These are phyloP conservation scores for Xylariales sp. DNA, from an alignment of 2,329 filamentous ascomycete genomes.

Conservation along the genomic window DNA sequence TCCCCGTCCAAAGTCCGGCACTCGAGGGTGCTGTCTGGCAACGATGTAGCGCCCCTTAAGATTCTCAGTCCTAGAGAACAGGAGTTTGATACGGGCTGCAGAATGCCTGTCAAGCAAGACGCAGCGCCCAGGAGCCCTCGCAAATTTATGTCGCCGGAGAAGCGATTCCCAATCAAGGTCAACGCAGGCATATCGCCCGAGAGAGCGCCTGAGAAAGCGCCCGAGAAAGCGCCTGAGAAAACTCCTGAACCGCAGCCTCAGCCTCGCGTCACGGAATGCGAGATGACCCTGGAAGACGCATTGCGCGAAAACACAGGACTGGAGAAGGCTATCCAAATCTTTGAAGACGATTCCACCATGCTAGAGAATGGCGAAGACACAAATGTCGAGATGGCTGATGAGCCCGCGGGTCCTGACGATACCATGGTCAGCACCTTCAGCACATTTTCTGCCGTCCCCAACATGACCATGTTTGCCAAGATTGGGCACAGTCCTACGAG, in stretches of 20 bases:
- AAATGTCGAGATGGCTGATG: slow-evolving; percentile 20
- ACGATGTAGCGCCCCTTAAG: slow-evolving; percentile 53
- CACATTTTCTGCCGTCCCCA: slow-evolving; percentile 83
- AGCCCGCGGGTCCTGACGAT: slow-evolving; percentile 58
- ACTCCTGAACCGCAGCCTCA: slow-evolving; percentile 10
- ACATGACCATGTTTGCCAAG: slow-evolving; percentile 78
- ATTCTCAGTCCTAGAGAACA: slow-evolving; percentile 35
- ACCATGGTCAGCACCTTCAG: slow-evolving; percentile 80
- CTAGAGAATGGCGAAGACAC: slow-evolving; percentile 24
- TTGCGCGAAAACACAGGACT: slow-evolving; percentile 52
- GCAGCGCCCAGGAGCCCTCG: slow-evolving; percentile 31
- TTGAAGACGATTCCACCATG: slow-evolving; percentile 45
- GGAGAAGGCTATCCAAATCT: slow-evolving; percentile 56
- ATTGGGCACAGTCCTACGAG: slow-evolving; percentile 63
- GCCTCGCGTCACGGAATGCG: slow-evolving; percentile 16
- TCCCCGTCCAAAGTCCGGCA: slow-evolving; percentile 44
- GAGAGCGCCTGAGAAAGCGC: slow-evolving; percentile 11
- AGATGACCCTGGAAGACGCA: slow-evolving; percentile 47
- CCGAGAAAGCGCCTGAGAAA: slow-evolving; percentile 13
- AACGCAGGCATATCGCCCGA: slow-evolving; percentile 18
- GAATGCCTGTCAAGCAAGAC: slow-evolving; percentile 3
- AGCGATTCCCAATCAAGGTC: slow-evolving; percentile 58
- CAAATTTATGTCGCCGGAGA: slow-evolving; percentile 43
- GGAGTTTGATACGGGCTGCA: slow-evolving; percentile 16
- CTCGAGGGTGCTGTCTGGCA: slow-evolving; percentile 53